A percentile compares a stretch with the other conserved stretches of the same genome.
These are phyloP conservation scores for Apiospora aurea DNA, from an alignment of 2,329 filamentous ascomycete genomes.

Conservation along the genomic window DNA sequence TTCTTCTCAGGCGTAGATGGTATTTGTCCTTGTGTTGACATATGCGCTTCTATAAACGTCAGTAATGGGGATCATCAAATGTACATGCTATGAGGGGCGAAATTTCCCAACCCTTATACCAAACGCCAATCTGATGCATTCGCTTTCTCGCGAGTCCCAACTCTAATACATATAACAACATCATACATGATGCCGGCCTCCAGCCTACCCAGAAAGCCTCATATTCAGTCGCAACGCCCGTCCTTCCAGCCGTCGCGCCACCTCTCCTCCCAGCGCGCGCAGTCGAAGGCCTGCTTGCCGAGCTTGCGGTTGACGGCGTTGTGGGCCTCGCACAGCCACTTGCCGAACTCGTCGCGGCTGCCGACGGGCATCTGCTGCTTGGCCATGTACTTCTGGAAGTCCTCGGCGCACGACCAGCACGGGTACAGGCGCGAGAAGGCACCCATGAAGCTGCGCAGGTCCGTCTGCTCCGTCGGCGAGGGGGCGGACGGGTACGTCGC, in stretches of 20 bases:
- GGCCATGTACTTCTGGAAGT: constrained; percentile 84
- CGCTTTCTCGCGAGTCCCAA: constrained; percentile 2
- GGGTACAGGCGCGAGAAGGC: constrained; percentile 90
- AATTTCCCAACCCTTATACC: background rate
- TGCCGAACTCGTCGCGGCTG: constrained; percentile 74
- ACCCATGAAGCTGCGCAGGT: constrained; percentile 79
- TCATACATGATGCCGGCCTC: background rate
- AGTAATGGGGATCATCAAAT: background rate
- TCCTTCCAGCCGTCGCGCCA: constrained; percentile 89
- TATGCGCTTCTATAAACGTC: background rate
- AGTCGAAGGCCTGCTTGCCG: constrained; percentile 92
- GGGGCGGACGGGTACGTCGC: constrained; percentile 82
- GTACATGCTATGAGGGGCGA: background rate
- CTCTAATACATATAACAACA: background rate
- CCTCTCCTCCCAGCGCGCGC: constrained; percentile 86
- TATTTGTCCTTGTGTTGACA: background rate
- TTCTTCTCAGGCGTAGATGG: background rate
- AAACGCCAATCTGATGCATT: constrained; percentile 13
- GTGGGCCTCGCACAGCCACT: constrained; percentile 85
- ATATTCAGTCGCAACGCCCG: constrained; percentile 14
- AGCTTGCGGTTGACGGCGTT: constrained; percentile 90
- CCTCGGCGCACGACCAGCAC: constrained; percentile 93
- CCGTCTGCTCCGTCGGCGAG: constrained; percentile 71
- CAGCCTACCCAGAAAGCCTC: background rate
- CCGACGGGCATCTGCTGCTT: constrained; percentile 69